Conservation (phyloP, 148 eudicot species). For the Salicornia ramosissima region DNA sequence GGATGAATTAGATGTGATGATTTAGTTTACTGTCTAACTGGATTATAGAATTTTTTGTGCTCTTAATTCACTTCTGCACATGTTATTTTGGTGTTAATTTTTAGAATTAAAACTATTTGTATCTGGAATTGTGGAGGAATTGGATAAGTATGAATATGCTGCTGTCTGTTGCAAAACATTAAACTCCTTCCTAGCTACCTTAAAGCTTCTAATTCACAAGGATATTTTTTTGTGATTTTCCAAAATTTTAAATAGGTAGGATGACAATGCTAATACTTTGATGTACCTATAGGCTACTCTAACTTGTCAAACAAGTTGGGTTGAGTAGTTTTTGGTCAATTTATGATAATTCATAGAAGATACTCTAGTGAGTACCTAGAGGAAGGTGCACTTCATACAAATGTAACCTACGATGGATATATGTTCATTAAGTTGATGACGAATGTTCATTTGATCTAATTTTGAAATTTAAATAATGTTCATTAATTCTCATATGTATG, state of each 20-base stretch:
- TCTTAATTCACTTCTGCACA: neutral
- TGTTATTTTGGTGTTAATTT: neutral
- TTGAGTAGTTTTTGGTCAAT: too few relatives aligned
- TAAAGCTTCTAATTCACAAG: neutral
- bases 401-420: too few relatives aligned
- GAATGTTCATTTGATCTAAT: too few relatives aligned
- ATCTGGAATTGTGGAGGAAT: neutral
- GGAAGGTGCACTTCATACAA: too few relatives aligned
- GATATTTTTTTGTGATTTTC: neutral
- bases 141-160: neutral
- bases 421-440: too few relatives aligned
- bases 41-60: neutral
- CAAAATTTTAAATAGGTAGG: neutral
- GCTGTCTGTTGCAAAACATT: neutral
- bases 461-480: too few relatives aligned
- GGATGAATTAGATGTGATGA: neutral
- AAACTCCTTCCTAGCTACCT: neutral
- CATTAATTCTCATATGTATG: too few relatives aligned
- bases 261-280: neutral
- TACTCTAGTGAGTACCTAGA: too few relatives aligned
- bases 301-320: too few relatives aligned
- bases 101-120: neutral
- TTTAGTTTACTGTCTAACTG: neutral
- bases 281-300: too few relatives aligned
- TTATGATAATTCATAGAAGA: too few relatives aligned